Conservation (phyloP, 257 asterid genomes). For the Nicotiana knightiana region DNA sequence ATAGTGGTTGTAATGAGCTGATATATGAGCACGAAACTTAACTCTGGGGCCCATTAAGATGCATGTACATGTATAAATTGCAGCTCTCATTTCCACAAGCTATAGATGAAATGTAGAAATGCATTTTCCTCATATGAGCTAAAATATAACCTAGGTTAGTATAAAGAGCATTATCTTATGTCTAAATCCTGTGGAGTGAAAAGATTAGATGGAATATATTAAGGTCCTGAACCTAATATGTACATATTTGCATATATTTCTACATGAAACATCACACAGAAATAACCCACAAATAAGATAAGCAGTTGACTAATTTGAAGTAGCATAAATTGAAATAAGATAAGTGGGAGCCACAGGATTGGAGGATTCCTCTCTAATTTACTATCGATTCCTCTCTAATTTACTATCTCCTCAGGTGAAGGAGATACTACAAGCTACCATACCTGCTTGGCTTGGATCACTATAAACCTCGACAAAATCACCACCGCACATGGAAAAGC, state of each 20-base stretch:
- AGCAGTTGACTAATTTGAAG: neutral
- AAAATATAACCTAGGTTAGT: neutral
- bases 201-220: neutral
- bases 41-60: neutral
- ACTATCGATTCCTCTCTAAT: neutral
- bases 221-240: neutral
- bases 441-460: constrained; percentile 90
- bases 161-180: neutral
- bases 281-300: neutral
- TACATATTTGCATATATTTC: neutral
- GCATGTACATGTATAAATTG: neutral
- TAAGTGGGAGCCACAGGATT: neutral
- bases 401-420: neutral
- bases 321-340: neutral
- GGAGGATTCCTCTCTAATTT: neutral
- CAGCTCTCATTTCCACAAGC: neutral
- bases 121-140: neutral
- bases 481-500: constrained; percentile 99
- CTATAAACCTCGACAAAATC: constrained; percentile 92
- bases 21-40: neutral
- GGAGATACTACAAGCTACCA: neutral
- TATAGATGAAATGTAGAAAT: neutral
- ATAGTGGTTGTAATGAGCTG: neutral
- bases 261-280: neutral
- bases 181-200: neutral